phyloP scores from a whole-genome alignment of 768 basidiomycete species.

The Infundibulicybe gibba region DNA sequence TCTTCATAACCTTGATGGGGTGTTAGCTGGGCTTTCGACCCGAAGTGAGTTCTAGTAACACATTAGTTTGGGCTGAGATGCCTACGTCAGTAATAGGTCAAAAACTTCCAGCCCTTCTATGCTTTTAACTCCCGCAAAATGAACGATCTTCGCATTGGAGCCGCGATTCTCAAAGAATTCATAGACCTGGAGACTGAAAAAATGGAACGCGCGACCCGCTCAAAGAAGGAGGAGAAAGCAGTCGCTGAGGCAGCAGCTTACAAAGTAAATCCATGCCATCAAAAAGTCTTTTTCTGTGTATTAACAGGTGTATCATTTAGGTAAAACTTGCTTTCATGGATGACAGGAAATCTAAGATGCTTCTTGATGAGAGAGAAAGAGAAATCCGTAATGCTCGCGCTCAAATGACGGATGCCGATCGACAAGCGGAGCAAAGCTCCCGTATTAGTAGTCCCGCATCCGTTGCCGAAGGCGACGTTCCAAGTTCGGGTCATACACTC shows the following conservation, averaged over 20 bases:
- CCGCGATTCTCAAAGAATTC: constrained; percentile 61
- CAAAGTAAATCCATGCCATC: constrained; percentile 35
- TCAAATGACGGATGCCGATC: constrained; percentile 15
- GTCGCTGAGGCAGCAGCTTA: constrained; percentile 48
- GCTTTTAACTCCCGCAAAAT: constrained; percentile 50
- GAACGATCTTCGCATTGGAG: constrained; percentile 58
- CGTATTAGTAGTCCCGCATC: constrained; percentile 1
- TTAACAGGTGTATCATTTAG: constrained; percentile 30
- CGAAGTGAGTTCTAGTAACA: constrained; percentile 36
- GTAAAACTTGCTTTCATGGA: constrained; percentile 80
- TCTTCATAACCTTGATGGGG: constrained; percentile 8
- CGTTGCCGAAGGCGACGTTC: constrained; percentile 23
- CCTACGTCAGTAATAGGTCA: constrained; percentile 41
- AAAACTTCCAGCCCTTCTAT: constrained; percentile 73
- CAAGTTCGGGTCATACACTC: constrained; percentile 33
- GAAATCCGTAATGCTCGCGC: constrained; percentile 39
- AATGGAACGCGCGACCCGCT: constrained; percentile 42
- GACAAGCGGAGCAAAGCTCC: constrained; percentile 5
- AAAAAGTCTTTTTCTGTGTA: not conserved
- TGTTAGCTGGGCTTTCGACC: constrained; percentile 70
- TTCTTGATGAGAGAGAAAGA: constrained; percentile 58
- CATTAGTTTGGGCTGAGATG: constrained; percentile 5
- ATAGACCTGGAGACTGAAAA: constrained; percentile 49
- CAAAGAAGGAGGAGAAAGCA: constrained; percentile 57
- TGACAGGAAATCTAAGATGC: constrained; percentile 58